A percentile compares a stretch with the other conserved stretches of the same genome.
Conservation (phyloP, 306 rosid genomes). For the Luffa acutangula region DNA sequence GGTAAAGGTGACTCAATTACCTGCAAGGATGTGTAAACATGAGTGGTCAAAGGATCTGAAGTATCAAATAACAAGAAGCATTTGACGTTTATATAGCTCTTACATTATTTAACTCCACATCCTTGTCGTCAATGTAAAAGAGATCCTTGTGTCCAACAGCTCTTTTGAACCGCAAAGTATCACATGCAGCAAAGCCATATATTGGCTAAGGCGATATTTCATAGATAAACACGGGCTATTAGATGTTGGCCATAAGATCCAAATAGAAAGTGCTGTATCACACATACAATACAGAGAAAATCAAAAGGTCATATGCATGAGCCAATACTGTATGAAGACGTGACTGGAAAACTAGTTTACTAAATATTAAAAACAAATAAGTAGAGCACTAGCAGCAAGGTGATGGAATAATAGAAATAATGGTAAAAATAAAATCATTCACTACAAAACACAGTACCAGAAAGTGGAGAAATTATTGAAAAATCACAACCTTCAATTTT, state of each 20-base stretch:
- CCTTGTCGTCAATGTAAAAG: conserved; percentile 85
- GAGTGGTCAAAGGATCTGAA: background rate
- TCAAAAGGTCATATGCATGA: background rate
- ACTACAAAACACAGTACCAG: background rate
- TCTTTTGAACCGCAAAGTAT: conserved; percentile 64
- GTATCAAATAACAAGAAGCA: conserved; percentile 5
- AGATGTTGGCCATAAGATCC: conserved; percentile 2
- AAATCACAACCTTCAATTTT: background rate
- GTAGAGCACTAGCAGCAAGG: background rate
- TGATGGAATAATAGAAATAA: background rate
- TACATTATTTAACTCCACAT: conserved; percentile 84
- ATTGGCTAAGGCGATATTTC: conserved; percentile 46
- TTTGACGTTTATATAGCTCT: conserved; percentile 23
- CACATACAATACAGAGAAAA: background rate
- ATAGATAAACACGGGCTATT: conserved; percentile 15
- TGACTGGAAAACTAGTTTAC: background rate
- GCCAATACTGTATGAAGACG: background rate
- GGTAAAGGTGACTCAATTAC: conserved; percentile 66
- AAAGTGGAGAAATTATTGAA: background rate
- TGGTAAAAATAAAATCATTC: background rate
- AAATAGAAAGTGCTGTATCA: background rate
- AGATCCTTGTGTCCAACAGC: conserved; percentile 82
- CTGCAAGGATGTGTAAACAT: conserved; percentile 25
- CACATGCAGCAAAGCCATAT: conserved; percentile 70
- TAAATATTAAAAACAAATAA: background rate